Conservation (phyloP, 2,329 filamentous ascomycete genomes). For the Fusarium xylarioides region DNA sequence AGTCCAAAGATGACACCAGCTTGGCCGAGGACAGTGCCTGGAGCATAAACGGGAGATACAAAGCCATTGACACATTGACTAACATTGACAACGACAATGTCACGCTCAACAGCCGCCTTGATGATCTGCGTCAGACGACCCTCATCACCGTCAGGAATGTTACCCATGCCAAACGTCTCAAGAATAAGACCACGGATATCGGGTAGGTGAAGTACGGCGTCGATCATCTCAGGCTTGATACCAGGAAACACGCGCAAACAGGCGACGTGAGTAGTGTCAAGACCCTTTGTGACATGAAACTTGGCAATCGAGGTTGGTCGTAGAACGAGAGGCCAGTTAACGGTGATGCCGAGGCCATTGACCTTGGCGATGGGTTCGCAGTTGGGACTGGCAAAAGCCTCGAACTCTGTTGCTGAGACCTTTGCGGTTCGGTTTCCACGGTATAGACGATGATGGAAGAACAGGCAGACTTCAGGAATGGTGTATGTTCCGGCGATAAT, state of each 20-base stretch:
- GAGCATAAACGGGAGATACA: slow-evolving; percentile 80
- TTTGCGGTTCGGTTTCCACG: slow-evolving; percentile 90
- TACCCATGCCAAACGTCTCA: slow-evolving; percentile 93
- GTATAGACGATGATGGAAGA: slow-evolving; percentile 92
- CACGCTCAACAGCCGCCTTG: slow-evolving; percentile 77
- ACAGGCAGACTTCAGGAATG: slow-evolving; percentile 91
- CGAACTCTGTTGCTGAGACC: slow-evolving; percentile 84
- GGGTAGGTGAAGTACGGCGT: slow-evolving; percentile 81
- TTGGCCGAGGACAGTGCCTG: slow-evolving; percentile 78
- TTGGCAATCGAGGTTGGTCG: slow-evolving; percentile 77
- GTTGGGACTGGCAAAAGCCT: slow-evolving; percentile 91
- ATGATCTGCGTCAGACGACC: slow-evolving; percentile 82
- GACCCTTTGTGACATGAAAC: slow-evolving; percentile 76
- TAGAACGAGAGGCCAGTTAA: slow-evolving; percentile 81
- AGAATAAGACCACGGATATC: slow-evolving; percentile 83
- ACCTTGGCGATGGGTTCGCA: slow-evolving; percentile 82
- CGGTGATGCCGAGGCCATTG: slow-evolving; percentile 80
- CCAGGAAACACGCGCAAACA: slow-evolving; percentile 91
- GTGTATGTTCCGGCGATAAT: slow-evolving; percentile 93
- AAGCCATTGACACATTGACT: slow-evolving; percentile 86
- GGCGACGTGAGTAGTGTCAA: slow-evolving; percentile 89
- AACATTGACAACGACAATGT: slow-evolving; percentile 88
- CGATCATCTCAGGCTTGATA: slow-evolving; percentile 92
- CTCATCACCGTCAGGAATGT: slow-evolving; percentile 84
- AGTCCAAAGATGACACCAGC: slow-evolving; percentile 90